phyloP scores from a whole-genome alignment of 257 asterid genomes.

The Cinchona pubescens region DNA sequence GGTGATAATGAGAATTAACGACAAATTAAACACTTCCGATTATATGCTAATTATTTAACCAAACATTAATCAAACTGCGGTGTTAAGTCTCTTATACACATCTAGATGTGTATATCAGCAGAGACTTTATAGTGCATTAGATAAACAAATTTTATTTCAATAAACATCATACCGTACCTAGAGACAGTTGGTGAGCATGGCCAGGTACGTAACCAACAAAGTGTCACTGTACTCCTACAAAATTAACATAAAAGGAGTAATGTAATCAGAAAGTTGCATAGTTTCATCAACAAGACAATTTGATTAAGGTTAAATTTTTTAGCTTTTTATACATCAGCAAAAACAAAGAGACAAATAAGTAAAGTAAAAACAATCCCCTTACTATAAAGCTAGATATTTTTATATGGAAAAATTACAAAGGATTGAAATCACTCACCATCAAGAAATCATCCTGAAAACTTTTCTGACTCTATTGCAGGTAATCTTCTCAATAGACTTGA shows the following conservation, averaged over 20 bases:
- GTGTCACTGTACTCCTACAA: slow-evolving; percentile 90
- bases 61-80: not conserved
- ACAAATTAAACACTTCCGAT: not conserved
- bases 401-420: not conserved
- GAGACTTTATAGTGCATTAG: not conserved
- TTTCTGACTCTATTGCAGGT: slow-evolving; percentile 85
- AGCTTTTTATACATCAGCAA: not conserved
- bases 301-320: not conserved
- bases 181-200: slow-evolving; percentile 98
- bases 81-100: too few species aligned
- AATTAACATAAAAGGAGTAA: not conserved
- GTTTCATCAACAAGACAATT: not conserved
- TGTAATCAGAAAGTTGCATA: not conserved
- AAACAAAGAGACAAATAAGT: not conserved
- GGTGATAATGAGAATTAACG: not conserved
- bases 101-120: not conserved
- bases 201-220: slow-evolving; percentile 70
- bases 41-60: too few species aligned
- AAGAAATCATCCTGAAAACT: slow-evolving; percentile 87
- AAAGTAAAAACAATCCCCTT: not conserved
- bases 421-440: slow-evolving; percentile 59
- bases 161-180: slow-evolving; percentile 46
- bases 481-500: slow-evolving; percentile 91
- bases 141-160: not conserved
- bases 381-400: not conserved